Evolutionary conservation across 2,329 filamentous ascomycete genomes (phyloP).

Genomic region (Pseudopyrenochaeta lycopersici): DNA sequence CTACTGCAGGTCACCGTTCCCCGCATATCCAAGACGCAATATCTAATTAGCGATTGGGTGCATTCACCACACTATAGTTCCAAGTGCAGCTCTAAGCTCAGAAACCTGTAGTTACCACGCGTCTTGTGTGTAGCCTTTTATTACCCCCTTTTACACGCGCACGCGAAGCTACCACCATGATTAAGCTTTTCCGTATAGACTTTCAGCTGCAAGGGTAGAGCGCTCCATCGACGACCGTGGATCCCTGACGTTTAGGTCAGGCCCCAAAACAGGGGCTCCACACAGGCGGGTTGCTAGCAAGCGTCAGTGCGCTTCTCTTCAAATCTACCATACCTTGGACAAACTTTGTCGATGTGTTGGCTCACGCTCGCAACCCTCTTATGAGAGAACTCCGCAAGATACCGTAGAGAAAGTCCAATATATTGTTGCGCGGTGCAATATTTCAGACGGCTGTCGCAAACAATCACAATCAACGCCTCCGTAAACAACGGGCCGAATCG

Average conservation of each 20-base stretch:
- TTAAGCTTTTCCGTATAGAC: neutral
- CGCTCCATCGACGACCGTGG: neutral
- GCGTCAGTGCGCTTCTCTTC: neutral
- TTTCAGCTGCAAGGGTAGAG: neutral
- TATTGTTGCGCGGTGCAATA: no score
- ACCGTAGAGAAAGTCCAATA: no score
- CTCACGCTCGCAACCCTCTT: neutral
- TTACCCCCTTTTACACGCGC: neutral
- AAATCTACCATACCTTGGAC: neutral
- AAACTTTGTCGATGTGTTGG: neutral
- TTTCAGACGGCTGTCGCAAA: no score
- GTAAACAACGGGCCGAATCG: no score
- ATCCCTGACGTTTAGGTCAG: neutral
- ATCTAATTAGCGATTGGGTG: no score
- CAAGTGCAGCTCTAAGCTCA: slow-evolving; percentile 1
- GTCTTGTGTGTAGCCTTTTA: neutral
- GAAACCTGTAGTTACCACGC: neutral
- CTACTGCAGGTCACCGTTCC: neutral
- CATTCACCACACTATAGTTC: neutral
- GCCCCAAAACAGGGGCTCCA: no score
- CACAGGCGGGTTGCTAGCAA: neutral
- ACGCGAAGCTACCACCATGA: neutral
- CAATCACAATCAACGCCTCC: no score
- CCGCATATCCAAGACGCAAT: neutral
- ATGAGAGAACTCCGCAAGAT: no score